These are phyloP conservation scores for Gaillardinia entomophila DNA, from an alignment of 805 yeast genomes.

Conservation along the genomic window DNA sequence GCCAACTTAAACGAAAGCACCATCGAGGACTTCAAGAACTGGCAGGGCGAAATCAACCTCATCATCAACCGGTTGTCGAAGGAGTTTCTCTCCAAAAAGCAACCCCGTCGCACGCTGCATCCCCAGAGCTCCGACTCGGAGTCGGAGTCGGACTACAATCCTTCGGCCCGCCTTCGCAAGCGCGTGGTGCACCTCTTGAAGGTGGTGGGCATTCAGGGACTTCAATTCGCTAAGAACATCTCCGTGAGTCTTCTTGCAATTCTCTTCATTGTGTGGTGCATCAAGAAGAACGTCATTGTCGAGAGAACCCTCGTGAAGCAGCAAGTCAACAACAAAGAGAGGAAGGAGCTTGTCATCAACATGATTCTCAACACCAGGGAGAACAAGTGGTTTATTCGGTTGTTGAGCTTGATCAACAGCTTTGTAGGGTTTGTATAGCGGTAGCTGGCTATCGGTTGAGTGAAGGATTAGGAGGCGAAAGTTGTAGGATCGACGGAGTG, in stretches of 20 bases:
- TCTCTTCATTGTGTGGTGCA: conserved; percentile 36
- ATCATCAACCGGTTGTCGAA: conserved; percentile 40
- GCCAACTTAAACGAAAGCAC: conserved; percentile 3
- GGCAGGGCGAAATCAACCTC: conserved; percentile 51
- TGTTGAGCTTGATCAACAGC: conserved; percentile 29
- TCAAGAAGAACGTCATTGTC: conserved; percentile 35
- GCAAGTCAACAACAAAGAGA: conserved; percentile 10
- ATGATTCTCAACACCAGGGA: conserved; percentile 38
- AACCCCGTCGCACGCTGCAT: not conserved
- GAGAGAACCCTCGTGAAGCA: conserved; percentile 29
- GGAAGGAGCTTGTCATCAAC: conserved; percentile 35
- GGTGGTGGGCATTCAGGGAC: conserved; percentile 21
- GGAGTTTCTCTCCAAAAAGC: conserved; percentile 18
- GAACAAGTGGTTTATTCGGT: conserved; percentile 39
- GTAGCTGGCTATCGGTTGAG: not conserved
- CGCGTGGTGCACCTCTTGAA: conserved; percentile 16
- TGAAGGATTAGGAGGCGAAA: not conserved
- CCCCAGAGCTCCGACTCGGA: conserved; percentile 1
- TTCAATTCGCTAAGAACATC: conserved; percentile 27
- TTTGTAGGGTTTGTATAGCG: conserved; percentile 36
- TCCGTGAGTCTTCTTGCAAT: conserved; percentile 30
- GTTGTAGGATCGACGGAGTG: not conserved
- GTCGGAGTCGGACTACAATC: conserved; percentile 4
- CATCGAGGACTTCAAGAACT: conserved; percentile 39
- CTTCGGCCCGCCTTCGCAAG: conserved; percentile 11